Percentiles rank a stretch among this genome's conserved stretches.
Evolutionary conservation across 805 yeast genomes (phyloP).

Genomic region (Metschnikowia lunata): DNA sequence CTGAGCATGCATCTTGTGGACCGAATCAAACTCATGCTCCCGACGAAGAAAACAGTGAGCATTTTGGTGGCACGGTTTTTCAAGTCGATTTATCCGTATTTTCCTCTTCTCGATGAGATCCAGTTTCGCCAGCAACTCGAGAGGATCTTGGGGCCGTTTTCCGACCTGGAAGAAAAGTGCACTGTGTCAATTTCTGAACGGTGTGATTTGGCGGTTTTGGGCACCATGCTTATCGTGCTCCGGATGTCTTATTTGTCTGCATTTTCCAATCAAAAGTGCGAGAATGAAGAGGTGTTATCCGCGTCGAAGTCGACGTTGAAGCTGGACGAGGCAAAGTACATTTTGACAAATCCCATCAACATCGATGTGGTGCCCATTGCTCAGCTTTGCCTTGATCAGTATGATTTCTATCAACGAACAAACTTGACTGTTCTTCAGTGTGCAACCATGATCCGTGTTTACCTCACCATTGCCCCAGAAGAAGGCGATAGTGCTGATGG

Average conservation of each 20-base stretch:
- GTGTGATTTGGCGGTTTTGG: constrained; percentile 46
- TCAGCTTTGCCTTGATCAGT: constrained; percentile 33
- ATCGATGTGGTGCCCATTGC: constrained; percentile 30
- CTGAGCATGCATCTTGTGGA: constrained; percentile 21
- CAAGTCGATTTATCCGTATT: constrained; percentile 16
- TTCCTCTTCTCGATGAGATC: constrained; percentile 21
- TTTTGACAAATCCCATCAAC: constrained; percentile 28
- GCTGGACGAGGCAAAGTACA: constrained; percentile 20
- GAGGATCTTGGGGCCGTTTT: constrained; percentile 37
- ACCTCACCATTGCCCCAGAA: constrained; percentile 14
- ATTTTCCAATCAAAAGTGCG: constrained; percentile 13
- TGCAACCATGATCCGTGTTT: constrained; percentile 12
- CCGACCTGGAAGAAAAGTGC: constrained; percentile 8
- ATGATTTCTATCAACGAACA: constrained; percentile 18
- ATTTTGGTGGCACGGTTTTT: constrained; percentile 17
- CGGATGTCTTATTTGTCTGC: constrained; percentile 54
- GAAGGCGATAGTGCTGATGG: constrained; percentile 18
- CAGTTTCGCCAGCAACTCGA: constrained; percentile 34
- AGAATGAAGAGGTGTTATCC: constrained; percentile 11
- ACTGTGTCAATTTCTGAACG: constrained; percentile 31
- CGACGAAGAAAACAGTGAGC: constrained; percentile 16
- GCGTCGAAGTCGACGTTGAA: not conserved
- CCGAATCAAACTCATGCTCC: constrained; percentile 16
- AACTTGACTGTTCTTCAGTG: constrained; percentile 15
- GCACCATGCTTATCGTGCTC: constrained; percentile 48